These are phyloP conservation scores for Odonthalia washingtoniensis DNA, from an alignment of 31 red algal genomes.

Conservation along the genomic window DNA sequence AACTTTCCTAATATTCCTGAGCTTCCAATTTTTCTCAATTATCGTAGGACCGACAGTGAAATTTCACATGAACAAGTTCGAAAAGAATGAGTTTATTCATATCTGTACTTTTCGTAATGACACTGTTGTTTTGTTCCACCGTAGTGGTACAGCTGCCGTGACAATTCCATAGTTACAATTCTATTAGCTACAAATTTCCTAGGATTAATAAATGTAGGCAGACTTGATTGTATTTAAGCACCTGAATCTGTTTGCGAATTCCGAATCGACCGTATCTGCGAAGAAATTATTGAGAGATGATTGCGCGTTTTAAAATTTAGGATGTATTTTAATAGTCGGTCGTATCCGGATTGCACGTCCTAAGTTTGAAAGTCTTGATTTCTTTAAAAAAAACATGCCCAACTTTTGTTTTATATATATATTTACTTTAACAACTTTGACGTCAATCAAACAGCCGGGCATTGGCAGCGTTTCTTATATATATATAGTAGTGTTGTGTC, in stretches of 20 bases:
- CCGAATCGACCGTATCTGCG: conserved; percentile 42
- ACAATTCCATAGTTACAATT: no score
- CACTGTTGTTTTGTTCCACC: no score
- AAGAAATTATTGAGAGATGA: conserved; percentile 53
- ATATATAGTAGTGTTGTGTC: conserved; percentile 12
- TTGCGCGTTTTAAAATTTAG: conserved; percentile 51
- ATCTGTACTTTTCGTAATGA: no score
- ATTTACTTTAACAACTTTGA: conserved; percentile 87
- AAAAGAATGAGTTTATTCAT: no score
- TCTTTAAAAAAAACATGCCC: conserved; percentile 86
- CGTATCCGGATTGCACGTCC: conserved; percentile 71
- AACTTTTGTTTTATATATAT: conserved; percentile 84
- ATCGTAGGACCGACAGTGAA: no score
- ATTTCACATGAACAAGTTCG: no score
- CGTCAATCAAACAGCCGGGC: conserved; percentile 77
- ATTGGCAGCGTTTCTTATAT: conserved; percentile 80
- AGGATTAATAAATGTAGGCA: no score
- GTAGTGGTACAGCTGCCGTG: no score
- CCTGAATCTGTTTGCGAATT: conserved; percentile 79
- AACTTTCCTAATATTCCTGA: no score
- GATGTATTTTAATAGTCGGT: conserved; percentile 50
- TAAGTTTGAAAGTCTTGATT: conserved; percentile 84
- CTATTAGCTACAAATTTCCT: no score
- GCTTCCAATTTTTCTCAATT: no score
- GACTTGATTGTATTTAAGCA: no score